Percentiles rank a stretch among this genome's conserved stretches.
Conservation (phyloP, 306 rosid genomes). For the Aeschynomene evenia region DNA sequence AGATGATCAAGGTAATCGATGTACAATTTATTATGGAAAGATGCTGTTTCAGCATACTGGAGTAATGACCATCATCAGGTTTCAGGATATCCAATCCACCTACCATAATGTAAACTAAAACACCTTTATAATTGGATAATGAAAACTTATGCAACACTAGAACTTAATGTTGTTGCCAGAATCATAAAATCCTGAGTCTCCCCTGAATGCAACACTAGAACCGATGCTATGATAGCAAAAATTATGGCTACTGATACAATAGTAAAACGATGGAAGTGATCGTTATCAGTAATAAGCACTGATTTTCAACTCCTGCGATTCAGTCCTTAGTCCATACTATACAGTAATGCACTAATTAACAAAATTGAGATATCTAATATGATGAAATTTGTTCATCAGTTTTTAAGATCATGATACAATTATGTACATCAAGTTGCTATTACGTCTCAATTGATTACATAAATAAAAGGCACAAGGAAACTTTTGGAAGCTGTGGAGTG, state of each 20-base stretch:
- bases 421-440: no score
- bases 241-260: conserved; percentile 31
- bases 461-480: no score
- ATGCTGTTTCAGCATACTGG: conserved; percentile 75
- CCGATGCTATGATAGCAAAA: conserved; percentile 39
- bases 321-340: not conserved
- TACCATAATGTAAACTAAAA: conserved; percentile 26
- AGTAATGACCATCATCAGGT: conserved; percentile 49
- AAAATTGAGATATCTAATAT: not conserved
- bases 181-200: conserved; percentile 81
- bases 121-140: not conserved
- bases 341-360: not conserved
- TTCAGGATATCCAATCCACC: conserved; percentile 68
- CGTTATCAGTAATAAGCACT: conserved; percentile 48
- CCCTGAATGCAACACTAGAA: conserved; percentile 53
- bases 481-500: no score
- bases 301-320: not conserved
- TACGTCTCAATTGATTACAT: no score
- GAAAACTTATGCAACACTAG: no score
- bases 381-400: no score
- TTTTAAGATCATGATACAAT: no score
- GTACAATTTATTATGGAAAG: conserved; percentile 72
- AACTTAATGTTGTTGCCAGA: conserved; percentile 85
- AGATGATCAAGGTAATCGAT: conserved; percentile 71
- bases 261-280: conserved; percentile 43